Base-by-base conservation (phyloP, 306 rosid genomes). In the Alnus glutinosa region DNA sequence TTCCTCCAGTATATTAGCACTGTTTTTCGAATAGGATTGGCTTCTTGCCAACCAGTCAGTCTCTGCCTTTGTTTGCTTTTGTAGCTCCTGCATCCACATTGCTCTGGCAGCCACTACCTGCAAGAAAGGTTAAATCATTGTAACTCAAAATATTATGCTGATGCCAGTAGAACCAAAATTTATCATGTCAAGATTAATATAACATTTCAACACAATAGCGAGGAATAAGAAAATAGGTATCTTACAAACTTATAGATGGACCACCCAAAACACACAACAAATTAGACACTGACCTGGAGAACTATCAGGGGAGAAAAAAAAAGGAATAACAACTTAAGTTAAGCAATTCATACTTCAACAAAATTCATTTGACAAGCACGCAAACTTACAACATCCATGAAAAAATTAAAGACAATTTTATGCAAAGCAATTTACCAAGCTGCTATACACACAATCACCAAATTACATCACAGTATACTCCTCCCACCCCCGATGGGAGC, bases 1-100 rank as follows among this genome's bases (percentile, higher is more conserved):
- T 57, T 91, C 90, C 66, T 85, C 85, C 36, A 66, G 74, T 70
- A 66, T 61, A 50, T 63, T 62, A 51, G 83, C 71, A 79, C 64
- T 80, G 82, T 85, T 89, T 77, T 79, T 89, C 36, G 80, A 52
- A 81, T 75, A 83, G 42, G 83, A 82, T 80, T 79, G 55, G 74
- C 85, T 84, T 83, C 90, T 84, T 63, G 90, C 86, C 49, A 74
- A 82, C 85, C 84, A 76, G 75, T 86, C 89, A 76, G 83, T 72
- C 75, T 88, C 92, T 52, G 86, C 87, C 68, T 85, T 83, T 54
- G 80, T 86, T 77, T 88, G 91, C 86, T 86, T 85, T 12, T 94
- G 98, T 87, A 91, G 87, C 85, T 92, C 97, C 80, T 92, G 89
- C 98, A 94, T 94, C 98, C 98, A 94, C 89, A 84, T 81, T 54